Evolutionary conservation across 192 early-diverging fungal species (phyloP), one percentile per base, ranked within the genome.

Genomic region (Backusella parvicylindrica): DNA sequence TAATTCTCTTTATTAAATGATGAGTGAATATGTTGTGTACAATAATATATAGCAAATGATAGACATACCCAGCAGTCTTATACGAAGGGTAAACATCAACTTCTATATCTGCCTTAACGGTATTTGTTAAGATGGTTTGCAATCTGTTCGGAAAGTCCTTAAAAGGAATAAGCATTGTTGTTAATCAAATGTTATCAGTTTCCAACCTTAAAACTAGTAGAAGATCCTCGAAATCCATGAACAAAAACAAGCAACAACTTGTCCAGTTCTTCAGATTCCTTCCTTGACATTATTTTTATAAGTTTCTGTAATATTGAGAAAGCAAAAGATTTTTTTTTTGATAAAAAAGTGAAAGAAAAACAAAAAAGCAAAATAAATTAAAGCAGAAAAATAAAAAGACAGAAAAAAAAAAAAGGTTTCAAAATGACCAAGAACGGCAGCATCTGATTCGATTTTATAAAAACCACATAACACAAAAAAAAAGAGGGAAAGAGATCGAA

Each of bases 211-310:
- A 86, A 86, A 47, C 81, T 83, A 11, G 73, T 69, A 71, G 87
- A 87, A 71, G 80, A 75, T 11, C 89, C 89, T 63, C 80, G 80
- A 64, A 88, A 90, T 6, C 89, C 89, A 73, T 90, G 89, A 36
- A 88, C 73, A 64, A 88, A 90, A 32, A 90, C 56, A 16, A 90
- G 75, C 9, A 90, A 71, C 6, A 88, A 63, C 18, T 84, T 84
- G 41, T 84, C 80, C 12, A 60, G 12, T 26, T 60, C 9, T 28
- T 60, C 53, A 11, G 53, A 23, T 26, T 60, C 53, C 9, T 11
- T 60, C 26, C 53, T 60, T 28, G 53, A 28, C 53, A 60, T 60
- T 13, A 0, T 60, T 50, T 50, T 8, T 21, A 6, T 53, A n/a
- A 2, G 11, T 23, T 13, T 12, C 0, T 28, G 6, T 60, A 26